Base-by-base conservation (phyloP, 768 basidiomycete genomes). In the Pleurotus eryngii region DNA sequence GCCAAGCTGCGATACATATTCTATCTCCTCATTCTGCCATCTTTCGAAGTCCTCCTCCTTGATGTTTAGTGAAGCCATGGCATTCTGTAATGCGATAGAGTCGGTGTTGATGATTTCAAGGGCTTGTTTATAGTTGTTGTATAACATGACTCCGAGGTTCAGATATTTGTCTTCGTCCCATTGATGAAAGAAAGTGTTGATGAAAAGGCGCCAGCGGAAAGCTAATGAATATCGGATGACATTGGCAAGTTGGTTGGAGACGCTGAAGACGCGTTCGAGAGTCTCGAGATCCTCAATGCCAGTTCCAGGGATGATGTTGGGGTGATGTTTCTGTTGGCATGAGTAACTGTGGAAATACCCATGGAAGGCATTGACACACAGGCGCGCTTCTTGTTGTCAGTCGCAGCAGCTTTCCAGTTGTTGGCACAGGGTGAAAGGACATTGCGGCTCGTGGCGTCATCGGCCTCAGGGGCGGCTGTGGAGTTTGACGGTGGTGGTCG, bases 71-170 rank as follows among this genome's bases (percentile, higher is more conserved):
- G 50, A 50, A 9, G 15, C 24, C 58, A 64, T 60, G 2, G 60
- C 35, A n/a, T n/a, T 0, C 12, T 37, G 3, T 12, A 64, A 40
- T 3, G 49, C 55, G 7, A 8, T 35, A 24, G 54, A 46, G 39
- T 42, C 39, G 26, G 30, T 43, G 3, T 40, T n/a, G 11, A 66
- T 35, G 18, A 67, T 64, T 3, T 63, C 57, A 5, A 69, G 58
- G 3, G 66, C 69, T 30, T 70, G 67, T 37, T 60, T 17, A 48
- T 70, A 71, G 59, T 71, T 68, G 30, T 67, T 60, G 27, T 49
- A 39, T 12, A 71, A 20, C 45, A 67, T 58, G 46, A 18, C 57
- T 67, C 67, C 66, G 7, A 67, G 62, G 37, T 57, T 62, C 26
- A 48, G 54, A 51, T 63, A 69, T 12, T 59, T 66, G 18, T 70